Conservation (phyloP, 768 basidiomycete species). For the Kwoniella dendrophila region DNA sequence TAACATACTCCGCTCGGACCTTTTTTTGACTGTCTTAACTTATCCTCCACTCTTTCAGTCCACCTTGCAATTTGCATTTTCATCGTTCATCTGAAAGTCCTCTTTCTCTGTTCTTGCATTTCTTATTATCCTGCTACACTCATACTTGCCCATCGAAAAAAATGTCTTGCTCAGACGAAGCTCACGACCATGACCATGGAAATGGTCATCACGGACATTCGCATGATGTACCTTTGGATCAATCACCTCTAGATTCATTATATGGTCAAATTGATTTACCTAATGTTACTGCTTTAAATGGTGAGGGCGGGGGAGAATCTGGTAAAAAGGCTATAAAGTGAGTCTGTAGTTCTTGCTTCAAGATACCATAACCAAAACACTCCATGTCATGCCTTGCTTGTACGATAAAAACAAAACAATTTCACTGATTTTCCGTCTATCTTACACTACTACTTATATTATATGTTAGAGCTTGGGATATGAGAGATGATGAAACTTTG, state of each 20-base stretch:
- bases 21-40: neutral
- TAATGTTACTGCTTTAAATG: constrained; percentile 81
- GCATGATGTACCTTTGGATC: constrained; percentile 56
- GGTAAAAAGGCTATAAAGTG: constrained; percentile 68
- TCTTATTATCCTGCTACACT: neutral
- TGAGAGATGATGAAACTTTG: constrained; percentile 69
- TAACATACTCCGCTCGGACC: constrained; percentile 6
- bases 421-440: neutral
- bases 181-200: constrained; percentile 45
- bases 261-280: constrained; percentile 73
- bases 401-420: neutral
- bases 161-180: constrained; percentile 34
- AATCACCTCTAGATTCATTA: constrained; percentile 57
- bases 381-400: neutral
- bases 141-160: neutral
- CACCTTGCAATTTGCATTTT: constrained; percentile 16
- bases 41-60: constrained; percentile 27
- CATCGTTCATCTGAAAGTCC: neutral
- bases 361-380: too few species aligned
- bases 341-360: constrained; percentile 23
- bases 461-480: constrained; percentile 69
- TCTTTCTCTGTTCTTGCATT: neutral
- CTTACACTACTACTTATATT: neutral
- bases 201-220: constrained; percentile 59
- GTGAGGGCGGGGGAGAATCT: constrained; percentile 58